Conservation (phyloP, 2,329 filamentous ascomycete genomes). For the Curvularia sp. region DNA sequence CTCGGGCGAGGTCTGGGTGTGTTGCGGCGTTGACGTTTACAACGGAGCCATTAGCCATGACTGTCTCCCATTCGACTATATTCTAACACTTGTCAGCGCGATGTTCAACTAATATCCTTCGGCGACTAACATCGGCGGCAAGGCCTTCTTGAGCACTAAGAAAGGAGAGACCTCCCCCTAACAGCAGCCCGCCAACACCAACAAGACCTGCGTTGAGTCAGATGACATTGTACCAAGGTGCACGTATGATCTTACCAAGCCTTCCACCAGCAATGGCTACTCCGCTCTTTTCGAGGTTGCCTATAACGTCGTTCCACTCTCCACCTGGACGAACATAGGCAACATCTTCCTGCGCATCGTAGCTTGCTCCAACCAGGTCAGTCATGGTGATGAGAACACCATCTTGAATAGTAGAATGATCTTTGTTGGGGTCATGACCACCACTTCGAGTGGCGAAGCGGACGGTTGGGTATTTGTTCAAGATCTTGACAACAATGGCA, state of each 20-base stretch:
- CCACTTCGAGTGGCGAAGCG: constrained; percentile 39
- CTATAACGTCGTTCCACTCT: constrained; percentile 52
- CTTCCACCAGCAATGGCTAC: constrained; percentile 46
- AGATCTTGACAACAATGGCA: constrained; percentile 31
- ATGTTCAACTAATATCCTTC: background rate
- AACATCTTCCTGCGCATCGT: constrained; percentile 43
- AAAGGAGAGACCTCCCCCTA: constrained; percentile 35
- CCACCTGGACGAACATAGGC: constrained; percentile 52
- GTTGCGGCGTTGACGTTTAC: constrained; percentile 32
- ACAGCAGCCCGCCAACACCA: constrained; percentile 31
- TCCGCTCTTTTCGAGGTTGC: constrained; percentile 43
- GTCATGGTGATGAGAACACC: constrained; percentile 51
- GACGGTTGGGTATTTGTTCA: constrained; percentile 31
- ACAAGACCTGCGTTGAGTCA: constrained; percentile 26
- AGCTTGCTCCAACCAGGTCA: constrained; percentile 47
- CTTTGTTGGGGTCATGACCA: constrained; percentile 51
- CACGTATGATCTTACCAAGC: constrained; percentile 20
- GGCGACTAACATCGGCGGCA: constrained; percentile 34
- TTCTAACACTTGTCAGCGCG: constrained; percentile 23
- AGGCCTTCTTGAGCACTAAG: constrained; percentile 36
- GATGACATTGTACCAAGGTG: background rate
- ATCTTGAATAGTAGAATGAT: constrained; percentile 46
- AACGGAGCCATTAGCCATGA: constrained; percentile 43
- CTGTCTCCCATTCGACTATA: constrained; percentile 44
- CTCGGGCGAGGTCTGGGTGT: constrained; percentile 46